Conservation (phyloP, 2,329 filamentous ascomycete genomes). For the Monilinia fructicola region DNA sequence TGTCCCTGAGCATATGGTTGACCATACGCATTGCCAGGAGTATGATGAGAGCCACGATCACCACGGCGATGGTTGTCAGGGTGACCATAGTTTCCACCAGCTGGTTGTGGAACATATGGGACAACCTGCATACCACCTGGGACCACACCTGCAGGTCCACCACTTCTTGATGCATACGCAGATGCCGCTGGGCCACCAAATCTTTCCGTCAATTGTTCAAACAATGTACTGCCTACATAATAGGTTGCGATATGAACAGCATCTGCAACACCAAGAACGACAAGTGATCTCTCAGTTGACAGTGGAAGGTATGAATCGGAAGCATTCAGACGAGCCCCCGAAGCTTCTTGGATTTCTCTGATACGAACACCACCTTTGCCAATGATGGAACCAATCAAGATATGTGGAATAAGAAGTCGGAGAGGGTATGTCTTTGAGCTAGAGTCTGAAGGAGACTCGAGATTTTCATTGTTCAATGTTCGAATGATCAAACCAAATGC, state of each 20-base stretch:
- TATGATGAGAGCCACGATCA: conserved; percentile 70
- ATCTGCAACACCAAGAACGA: conserved; percentile 96
- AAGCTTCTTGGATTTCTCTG: conserved; percentile 97
- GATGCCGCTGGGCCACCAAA: conserved; percentile 95
- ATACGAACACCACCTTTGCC: conserved; percentile 95
- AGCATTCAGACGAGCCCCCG: conserved; percentile 91
- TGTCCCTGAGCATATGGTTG: conserved; percentile 57
- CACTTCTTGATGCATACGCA: conserved; percentile 94
- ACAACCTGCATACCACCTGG: conserved; percentile 98
- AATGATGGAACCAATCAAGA: conserved; percentile 97
- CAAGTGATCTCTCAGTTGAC: conserved; percentile 94
- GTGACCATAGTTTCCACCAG: conserved; percentile 88
- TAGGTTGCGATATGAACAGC: conserved; percentile 98
- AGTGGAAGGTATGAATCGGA: conserved; percentile 92
- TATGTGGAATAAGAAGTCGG: conserved; percentile 90
- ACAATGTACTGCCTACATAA: conserved; percentile 96
- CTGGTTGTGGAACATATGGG: conserved; percentile 93
- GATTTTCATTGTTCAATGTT: conserved; percentile 93
- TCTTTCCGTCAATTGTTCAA: conserved; percentile 94
- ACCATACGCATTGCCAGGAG: conserved; percentile 72
- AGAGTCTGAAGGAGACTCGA: conserved; percentile 82
- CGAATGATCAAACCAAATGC: conserved; percentile 98
- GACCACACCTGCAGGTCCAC: conserved; percentile 87
- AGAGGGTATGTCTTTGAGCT: conserved; percentile 98
- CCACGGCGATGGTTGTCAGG: conserved; percentile 82